Evolutionary conservation across 179 eudicot species (phyloP), one percentile per base, ranked within the genome.

Genomic region (Silene coronaria): DNA sequence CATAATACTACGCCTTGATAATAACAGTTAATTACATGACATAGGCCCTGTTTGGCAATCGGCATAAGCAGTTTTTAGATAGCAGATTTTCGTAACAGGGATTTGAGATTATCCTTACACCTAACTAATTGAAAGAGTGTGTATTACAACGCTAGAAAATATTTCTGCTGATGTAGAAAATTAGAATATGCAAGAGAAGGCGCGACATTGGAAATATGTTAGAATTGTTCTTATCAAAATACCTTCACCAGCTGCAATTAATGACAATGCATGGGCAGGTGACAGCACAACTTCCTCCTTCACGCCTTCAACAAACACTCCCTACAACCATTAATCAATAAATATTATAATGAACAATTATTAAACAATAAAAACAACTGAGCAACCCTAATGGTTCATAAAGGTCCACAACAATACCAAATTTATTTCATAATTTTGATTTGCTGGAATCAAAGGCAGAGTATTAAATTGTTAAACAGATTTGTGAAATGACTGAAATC

Each of bases 191-290:
- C 24, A 66, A 17, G 38, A 67, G 9, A 32, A 53, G 46, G 60
- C 42, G 28, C 10, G 71, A 42, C 26, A 9, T 61, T 14, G 27
- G 57, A 13, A 2, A 17, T 22, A 59, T 1, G 24, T 32, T 23
- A 4, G 22, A 53, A 23, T 34, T 55, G 53, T 32, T 32, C 24
- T 68, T 70, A 68, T 73, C 67, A 65, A 58, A 16, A 57, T 82
- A 96, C 99, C 99, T 93, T 96, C 99, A 82, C 99, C 99, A 36
- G 99, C 94, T 59, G 99, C 99, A 83, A 96, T 96, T 57, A 96
- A 92, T 19, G 99, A 96, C 80, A 96, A 86, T 53, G 97, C 99
- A 86, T 96, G 99, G 34, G 99, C 99, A 42, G 99, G 99, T 73
- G 99, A 96, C 77, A 96, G 81, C 51, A 96, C 96, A 69, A 96